These are phyloP conservation scores for Auricularia sp. DNA, from an alignment of 768 basidiomycete genomes.

Conservation along the genomic window DNA sequence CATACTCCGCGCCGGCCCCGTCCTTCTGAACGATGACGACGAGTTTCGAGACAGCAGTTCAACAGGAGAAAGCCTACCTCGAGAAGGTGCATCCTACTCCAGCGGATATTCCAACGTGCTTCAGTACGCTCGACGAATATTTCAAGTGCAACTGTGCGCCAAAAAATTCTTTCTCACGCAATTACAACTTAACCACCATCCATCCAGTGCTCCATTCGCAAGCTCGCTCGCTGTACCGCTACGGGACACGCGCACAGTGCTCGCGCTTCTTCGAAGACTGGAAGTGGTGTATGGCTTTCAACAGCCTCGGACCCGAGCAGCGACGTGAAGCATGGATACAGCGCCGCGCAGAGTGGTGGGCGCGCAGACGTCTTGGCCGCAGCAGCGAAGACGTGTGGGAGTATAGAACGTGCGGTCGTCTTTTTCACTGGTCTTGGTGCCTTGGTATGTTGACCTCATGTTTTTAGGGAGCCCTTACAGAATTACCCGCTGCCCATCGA, in stretches of 20 bases:
- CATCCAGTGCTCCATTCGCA: conserved; percentile 64
- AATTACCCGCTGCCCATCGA: conserved; percentile 31
- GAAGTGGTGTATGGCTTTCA: conserved; percentile 87
- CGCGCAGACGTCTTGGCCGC: conserved; percentile 54
- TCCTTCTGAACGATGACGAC: not conserved
- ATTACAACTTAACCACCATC: conserved; percentile 2
- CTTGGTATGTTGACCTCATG: not conserved
- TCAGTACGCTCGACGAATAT: conserved; percentile 63
- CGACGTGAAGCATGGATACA: conserved; percentile 76
- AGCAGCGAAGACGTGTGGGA: conserved; percentile 97
- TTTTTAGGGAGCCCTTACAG: conserved; percentile 36
- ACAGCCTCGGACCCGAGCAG: conserved; percentile 65
- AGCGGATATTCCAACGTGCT: conserved; percentile 75
- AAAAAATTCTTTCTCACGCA: not conserved
- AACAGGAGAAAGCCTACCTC: conserved; percentile 61
- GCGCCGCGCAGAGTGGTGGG: conserved; percentile 92
- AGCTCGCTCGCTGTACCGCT: conserved; percentile 76
- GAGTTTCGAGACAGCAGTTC: conserved; percentile 43
- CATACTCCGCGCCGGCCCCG: not conserved
- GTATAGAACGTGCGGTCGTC: conserved; percentile 54
- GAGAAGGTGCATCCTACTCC: conserved; percentile 57
- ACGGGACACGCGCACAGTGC: conserved; percentile 66
- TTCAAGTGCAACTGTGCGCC: conserved; percentile 56
- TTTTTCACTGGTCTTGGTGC: not conserved
- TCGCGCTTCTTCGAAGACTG: conserved; percentile 76